Conservation (phyloP, 768 basidiomycete genomes). For the Leccinum sublutescens region DNA sequence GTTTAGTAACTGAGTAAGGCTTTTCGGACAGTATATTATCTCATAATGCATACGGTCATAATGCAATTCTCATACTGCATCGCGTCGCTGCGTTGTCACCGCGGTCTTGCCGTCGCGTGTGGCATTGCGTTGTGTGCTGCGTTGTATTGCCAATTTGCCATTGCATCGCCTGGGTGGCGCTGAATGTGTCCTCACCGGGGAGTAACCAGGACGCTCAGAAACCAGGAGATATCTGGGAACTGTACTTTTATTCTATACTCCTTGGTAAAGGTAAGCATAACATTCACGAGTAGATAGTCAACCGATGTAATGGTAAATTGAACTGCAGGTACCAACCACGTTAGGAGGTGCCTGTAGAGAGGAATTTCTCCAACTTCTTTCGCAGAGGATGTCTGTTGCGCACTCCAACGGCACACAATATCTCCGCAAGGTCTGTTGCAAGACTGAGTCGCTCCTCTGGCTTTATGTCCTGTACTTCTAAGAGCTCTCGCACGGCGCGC, state of each 20-base stretch:
- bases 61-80: too few species aligned
- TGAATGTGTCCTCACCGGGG: conserved; percentile 41
- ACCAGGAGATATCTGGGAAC: conserved; percentile 2
- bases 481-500: conserved; percentile 63
- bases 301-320: not conserved
- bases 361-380: conserved; percentile 63
- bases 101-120: too few species aligned
- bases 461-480: conserved; percentile 51
- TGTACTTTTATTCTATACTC: not conserved
- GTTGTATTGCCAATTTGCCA: too few species aligned
- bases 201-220: conserved; percentile 26
- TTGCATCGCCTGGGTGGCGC: not conserved
- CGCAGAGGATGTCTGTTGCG: conserved; percentile 64
- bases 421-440: conserved; percentile 48
- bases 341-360: conserved; percentile 20
- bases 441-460: conserved; percentile 46
- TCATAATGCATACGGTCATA: too few species aligned
- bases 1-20: too few species aligned
- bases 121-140: too few species aligned
- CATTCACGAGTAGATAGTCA: conserved; percentile 3
- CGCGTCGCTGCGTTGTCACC: too few species aligned
- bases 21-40: too few species aligned
- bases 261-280: not conserved
- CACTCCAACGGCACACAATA: conserved; percentile 54
- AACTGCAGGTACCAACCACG: not conserved